These are phyloP conservation scores for Puccinia polysora DNA, from an alignment of 1,284 basidiomycete species.

Conservation along the genomic window DNA sequence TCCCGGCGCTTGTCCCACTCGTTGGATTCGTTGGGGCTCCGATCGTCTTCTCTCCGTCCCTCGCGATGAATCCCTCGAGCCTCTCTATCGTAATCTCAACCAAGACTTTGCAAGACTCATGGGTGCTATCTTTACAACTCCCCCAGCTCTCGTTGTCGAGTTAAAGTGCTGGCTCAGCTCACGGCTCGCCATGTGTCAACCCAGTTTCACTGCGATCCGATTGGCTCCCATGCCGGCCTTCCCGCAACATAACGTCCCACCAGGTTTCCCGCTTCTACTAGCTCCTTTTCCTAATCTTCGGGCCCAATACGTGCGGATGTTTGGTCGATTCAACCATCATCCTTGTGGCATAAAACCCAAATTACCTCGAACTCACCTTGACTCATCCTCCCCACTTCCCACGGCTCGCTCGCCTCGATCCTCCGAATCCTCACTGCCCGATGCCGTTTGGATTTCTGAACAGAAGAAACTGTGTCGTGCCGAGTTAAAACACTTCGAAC, in stretches of 20 bases:
- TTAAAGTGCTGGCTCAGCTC: constrained; percentile 27
- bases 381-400: constrained; percentile 1
- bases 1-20: constrained; percentile 7
- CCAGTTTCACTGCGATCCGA: constrained; percentile 18
- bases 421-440: not conserved
- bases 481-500: constrained; percentile 25
- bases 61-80: constrained; percentile 11
- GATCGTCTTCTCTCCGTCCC: constrained; percentile 34
- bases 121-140: constrained; percentile 10
- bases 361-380: not conserved
- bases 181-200: constrained; percentile 21
- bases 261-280: constrained; percentile 26
- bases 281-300: constrained; percentile 29
- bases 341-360: not conserved
- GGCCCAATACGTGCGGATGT: constrained; percentile 17
- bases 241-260: not conserved
- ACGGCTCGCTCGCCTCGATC: not conserved
- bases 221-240: constrained; percentile 19
- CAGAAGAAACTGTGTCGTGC: not conserved
- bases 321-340: constrained; percentile 22
- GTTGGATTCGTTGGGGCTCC: constrained; percentile 36
- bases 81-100: constrained; percentile 21
- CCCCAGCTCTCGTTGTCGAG: constrained; percentile 1
- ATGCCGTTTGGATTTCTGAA: constrained; percentile 25
- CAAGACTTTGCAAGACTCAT: constrained; percentile 9